Percentiles rank a stretch among this genome's conserved stretches.
Conservation (phyloP, 2,329 filamentous ascomycete species). For the Colletotrichum graminicola region DNA sequence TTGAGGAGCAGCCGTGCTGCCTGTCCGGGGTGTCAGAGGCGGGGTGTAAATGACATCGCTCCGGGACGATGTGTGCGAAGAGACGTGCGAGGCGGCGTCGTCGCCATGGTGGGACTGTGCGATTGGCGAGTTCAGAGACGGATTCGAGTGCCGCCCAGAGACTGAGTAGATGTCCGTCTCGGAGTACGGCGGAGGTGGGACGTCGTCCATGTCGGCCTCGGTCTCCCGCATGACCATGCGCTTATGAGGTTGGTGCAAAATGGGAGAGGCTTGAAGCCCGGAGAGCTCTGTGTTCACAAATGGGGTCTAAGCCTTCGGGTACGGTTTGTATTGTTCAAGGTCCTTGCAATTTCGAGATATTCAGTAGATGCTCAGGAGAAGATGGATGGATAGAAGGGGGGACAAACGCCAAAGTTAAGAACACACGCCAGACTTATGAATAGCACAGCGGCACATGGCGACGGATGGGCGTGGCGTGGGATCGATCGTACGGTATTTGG, state of each 20-base stretch:
- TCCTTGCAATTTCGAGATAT: background rate
- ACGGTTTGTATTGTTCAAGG: background rate
- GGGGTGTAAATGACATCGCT: conserved; percentile 65
- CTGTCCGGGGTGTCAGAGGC: conserved; percentile 60
- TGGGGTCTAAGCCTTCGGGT: background rate
- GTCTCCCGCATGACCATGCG: conserved; percentile 36
- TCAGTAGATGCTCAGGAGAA: background rate
- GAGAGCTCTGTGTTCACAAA: background rate
- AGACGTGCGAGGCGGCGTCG: conserved; percentile 53
- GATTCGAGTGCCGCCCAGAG: conserved; percentile 47
- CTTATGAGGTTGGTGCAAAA: background rate
- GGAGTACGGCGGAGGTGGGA: conserved; percentile 68
- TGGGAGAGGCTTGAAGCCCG: background rate
- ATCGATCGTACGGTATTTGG: conserved; percentile 37
- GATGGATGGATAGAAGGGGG: background rate
- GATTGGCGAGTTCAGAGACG: conserved; percentile 41
- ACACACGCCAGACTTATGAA: conserved; percentile 21
- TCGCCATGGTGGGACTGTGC: conserved; percentile 47
- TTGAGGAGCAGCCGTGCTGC: conserved; percentile 39
- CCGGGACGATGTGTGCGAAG: conserved; percentile 52
- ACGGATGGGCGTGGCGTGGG: conserved; percentile 14
- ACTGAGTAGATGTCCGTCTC: conserved; percentile 68
- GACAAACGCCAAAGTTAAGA: conserved; percentile 14
- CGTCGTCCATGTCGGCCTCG: conserved; percentile 49
- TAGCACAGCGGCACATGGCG: conserved; percentile 26